phyloP scores from a whole-genome alignment of 179 eudicot species.

The Carnegiea gigantea region DNA sequence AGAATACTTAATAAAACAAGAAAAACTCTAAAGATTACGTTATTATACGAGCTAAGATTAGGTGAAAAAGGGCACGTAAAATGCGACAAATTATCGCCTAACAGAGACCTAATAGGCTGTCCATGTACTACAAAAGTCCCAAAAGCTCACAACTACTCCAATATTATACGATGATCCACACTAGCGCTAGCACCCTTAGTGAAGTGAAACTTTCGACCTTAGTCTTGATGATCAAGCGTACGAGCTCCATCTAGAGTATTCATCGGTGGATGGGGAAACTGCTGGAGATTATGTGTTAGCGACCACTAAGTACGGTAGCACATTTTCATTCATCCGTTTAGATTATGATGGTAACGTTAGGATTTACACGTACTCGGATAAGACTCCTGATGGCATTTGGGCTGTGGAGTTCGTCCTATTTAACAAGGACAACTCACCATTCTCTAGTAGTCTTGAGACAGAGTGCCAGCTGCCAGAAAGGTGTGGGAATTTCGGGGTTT shows the following conservation, averaged over 20 bases:
- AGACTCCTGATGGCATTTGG: background rate
- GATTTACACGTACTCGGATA: slow-evolving; percentile 21
- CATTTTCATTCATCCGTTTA: slow-evolving; percentile 31
- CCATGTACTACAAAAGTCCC: slow-evolving; percentile 25
- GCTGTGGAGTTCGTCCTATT: background rate
- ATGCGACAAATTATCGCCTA: no score
- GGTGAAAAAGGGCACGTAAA: no score
- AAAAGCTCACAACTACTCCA: slow-evolving; percentile 23
- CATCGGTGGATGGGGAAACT: background rate
- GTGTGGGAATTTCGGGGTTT: slow-evolving; percentile 41
- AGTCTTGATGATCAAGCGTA: background rate
- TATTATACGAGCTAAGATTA: no score
- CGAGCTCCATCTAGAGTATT: background rate
- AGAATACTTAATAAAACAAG: no score
- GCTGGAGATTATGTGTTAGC: background rate
- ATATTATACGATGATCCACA: background rate
- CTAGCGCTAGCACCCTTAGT: background rate
- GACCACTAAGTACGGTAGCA: slow-evolving; percentile 25
- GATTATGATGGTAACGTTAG: slow-evolving; percentile 31
- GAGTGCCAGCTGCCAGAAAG: slow-evolving; percentile 36
- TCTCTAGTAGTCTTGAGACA: background rate
- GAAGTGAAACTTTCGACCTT: background rate
- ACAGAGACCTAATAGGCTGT: slow-evolving; percentile 26
- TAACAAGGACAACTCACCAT: background rate
- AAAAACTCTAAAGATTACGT: no score